Conservation (phyloP, 106 monocot species). For the Acanthochlamys bracteata region DNA sequence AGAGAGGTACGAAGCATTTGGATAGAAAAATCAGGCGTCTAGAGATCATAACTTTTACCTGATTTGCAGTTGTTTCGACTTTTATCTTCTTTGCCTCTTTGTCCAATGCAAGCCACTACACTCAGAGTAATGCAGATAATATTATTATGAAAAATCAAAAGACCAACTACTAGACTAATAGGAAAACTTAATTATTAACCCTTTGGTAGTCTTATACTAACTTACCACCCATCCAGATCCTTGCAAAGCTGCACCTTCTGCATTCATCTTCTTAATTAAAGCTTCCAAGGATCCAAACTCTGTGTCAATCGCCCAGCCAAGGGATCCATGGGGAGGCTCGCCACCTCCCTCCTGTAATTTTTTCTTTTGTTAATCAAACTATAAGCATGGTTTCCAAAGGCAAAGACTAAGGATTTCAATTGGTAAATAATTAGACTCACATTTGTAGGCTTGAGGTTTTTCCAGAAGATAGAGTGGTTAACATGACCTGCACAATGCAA, state of each 20-base stretch:
- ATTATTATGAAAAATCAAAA: not conserved
- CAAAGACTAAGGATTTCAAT: not conserved
- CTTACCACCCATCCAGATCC: slow-evolving; percentile 99
- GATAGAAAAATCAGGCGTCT: not conserved
- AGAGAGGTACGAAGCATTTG: not conserved
- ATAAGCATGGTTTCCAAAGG: not conserved
- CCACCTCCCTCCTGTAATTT: slow-evolving; percentile 83
- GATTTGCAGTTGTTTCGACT: slow-evolving; percentile 90
- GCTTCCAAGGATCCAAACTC: slow-evolving; percentile 70
- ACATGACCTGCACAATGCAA: slow-evolving; percentile 65
- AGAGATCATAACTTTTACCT: slow-evolving; percentile 32
- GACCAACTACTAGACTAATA: not conserved
- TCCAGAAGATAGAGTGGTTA: slow-evolving; percentile 97
- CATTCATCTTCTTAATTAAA: slow-evolving; percentile 55
- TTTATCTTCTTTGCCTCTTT: slow-evolving; percentile 74
- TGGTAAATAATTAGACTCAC: slow-evolving; percentile 19
- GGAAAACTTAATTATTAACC: not conserved
- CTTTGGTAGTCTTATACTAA: not conserved
- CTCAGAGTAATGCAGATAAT: not conserved
- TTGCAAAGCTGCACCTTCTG: slow-evolving; percentile 93
- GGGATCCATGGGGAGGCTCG: slow-evolving; percentile 66
- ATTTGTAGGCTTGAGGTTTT: slow-evolving; percentile 75
- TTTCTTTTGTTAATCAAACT: not conserved
- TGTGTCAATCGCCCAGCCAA: slow-evolving; percentile 94
- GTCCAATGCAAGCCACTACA: slow-evolving; percentile 87